Base-by-base conservation (phyloP, 2,329 filamentous ascomycete species). In the Penicillium sp. region DNA sequence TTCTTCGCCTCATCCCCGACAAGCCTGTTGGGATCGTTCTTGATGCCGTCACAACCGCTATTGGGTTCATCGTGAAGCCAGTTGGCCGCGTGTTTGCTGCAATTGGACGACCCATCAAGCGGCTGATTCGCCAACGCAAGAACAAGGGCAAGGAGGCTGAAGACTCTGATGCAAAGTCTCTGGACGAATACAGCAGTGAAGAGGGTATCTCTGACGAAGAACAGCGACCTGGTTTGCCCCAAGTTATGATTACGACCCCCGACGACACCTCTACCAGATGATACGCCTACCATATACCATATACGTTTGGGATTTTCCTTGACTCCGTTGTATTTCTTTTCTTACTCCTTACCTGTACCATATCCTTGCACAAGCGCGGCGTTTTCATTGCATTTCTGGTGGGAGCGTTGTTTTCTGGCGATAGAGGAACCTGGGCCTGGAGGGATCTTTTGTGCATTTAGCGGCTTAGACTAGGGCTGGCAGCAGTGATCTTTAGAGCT, bases 1-100 rank as follows among this genome's bases (percentile, higher is more conserved):
- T 91, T 35, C 90, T 98, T 62, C 91, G 95, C 52, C 83, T 92
- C 29, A 85, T 98, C 56, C 95, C 95, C 0, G 93, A 98, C 73
- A 83, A 85, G 51, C 76, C 79, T 47, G 81, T 82, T 52, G 77
- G 73, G 1, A 61, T 77, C 45, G 72, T 79, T 3, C 79, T 83
- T 57, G 71, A 76, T 61, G 78, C 89, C 17, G 72, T 91, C 49
- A 76, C 83, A 53, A 80, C 79, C 48, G 74, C 86, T 61, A 77
- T 90, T 46, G 82, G 85, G 2, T 75, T 83, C 46, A 81, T 84
- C 58, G 71, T 90, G 46, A 69, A 70, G 17, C 81, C 81, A 3
- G 47, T 81, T 23, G 63, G 66, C 47, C 77, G 73, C 49, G 73
- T 48, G 2, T 60, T 80, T 31, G 66, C 66, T 15, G 72, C 69